phyloP scores from a whole-genome alignment of 139 green algal genomes.

The Ettlia oleoabundans region DNA sequence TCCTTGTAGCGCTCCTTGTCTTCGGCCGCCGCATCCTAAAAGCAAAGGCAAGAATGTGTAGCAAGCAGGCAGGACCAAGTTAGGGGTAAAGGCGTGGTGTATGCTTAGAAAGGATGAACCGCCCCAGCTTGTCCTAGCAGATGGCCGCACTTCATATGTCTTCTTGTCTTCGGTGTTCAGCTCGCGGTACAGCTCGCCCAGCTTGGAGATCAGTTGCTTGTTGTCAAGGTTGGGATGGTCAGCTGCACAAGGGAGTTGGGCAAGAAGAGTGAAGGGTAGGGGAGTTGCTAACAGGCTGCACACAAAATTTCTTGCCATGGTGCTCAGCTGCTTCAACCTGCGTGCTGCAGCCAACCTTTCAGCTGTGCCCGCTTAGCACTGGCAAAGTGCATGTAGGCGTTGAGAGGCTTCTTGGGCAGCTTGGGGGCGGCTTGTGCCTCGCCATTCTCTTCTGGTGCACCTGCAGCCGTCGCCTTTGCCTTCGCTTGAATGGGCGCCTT shows the following conservation, averaged over 20 bases:
- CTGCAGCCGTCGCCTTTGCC: no score
- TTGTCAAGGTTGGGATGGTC: not conserved
- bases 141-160: not conserved
- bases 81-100: no score
- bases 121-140: no score
- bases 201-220: not conserved
- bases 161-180: not conserved
- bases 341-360: no score
- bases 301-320: not conserved
- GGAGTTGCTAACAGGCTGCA: no score
- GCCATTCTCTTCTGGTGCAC: no score
- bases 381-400: conserved; percentile 7
- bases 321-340: no score
- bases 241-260: not conserved
- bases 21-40: not conserved
- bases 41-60: no score
- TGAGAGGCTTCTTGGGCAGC: conserved; percentile 1
- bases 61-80: not conserved
- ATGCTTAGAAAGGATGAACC: no score
- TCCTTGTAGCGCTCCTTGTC: conserved; percentile 25
- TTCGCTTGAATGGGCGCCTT: no score
- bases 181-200: conserved; percentile 13
- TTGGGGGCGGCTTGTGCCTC: not conserved
- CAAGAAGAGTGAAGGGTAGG: not conserved
- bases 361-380: not conserved